These are phyloP conservation scores for Colletotrichum sp. DNA, from an alignment of 2,329 filamentous ascomycete genomes.

Conservation along the genomic window DNA sequence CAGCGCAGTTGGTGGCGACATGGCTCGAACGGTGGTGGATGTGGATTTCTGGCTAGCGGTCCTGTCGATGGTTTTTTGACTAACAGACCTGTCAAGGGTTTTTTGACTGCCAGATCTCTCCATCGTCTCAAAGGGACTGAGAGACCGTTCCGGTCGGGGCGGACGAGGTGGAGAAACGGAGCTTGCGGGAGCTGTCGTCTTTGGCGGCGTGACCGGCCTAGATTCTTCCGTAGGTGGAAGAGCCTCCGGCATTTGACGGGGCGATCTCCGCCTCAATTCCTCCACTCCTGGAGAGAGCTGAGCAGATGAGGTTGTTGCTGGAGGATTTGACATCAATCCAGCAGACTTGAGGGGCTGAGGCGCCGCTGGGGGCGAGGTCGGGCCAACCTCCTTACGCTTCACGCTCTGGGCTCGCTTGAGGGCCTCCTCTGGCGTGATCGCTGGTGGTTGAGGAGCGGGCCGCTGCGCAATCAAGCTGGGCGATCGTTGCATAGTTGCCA, in stretches of 20 bases:
- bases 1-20: neutral
- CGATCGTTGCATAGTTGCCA: constrained; percentile 29
- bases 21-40: neutral
- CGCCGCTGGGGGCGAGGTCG: constrained; percentile 8
- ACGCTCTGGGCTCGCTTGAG: constrained; percentile 37
- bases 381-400: constrained; percentile 41
- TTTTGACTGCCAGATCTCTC: neutral
- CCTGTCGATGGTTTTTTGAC: neutral
- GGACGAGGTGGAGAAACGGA: constrained; percentile 2
- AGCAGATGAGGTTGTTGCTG: constrained; percentile 48
- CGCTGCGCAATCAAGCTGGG: constrained; percentile 37
- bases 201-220: neutral
- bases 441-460: constrained; percentile 39
- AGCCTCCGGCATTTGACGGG: constrained; percentile 38
- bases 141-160: neutral
- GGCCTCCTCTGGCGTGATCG: constrained; percentile 33
- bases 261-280: constrained; percentile 56
- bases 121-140: constrained; percentile 2
- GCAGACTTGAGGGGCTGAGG: constrained; percentile 23
- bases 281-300: constrained; percentile 57
- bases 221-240: neutral
- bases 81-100: neutral
- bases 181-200: neutral
- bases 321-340: constrained; percentile 31
- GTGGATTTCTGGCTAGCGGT: constrained; percentile 4